A percentile compares a stretch with the other conserved stretches of the same genome.
Evolutionary conservation across 169 alveolate genomes (phyloP).

Genomic region (Eimeria nieschulzi): DNA sequence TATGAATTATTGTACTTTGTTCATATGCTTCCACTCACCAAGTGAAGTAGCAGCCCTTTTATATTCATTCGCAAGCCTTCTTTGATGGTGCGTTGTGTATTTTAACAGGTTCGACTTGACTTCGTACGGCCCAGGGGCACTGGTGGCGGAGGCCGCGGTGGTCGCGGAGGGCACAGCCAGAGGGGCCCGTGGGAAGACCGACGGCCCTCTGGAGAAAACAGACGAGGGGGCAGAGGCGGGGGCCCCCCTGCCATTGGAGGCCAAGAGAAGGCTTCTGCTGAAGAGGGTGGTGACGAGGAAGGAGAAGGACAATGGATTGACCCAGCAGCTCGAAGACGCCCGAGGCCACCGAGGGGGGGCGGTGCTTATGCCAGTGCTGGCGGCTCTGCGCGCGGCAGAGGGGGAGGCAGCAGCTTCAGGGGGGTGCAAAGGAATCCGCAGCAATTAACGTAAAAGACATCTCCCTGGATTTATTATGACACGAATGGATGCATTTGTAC

Average conservation of each 20-base stretch:
- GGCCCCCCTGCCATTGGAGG: not conserved
- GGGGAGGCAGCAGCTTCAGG: not conserved
- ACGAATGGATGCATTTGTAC: too few relatives aligned
- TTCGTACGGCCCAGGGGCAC: slow-evolving; percentile 45
- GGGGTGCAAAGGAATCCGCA: not conserved
- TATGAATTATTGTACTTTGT: too few relatives aligned
- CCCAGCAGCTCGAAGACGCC: slow-evolving; percentile 5
- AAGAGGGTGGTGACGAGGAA: slow-evolving; percentile 25
- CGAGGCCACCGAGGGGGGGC: not conserved
- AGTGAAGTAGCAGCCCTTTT: not conserved
- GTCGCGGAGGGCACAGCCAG: slow-evolving; percentile 13
- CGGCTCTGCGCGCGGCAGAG: slow-evolving; percentile 18
- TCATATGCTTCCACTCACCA: too few relatives aligned
- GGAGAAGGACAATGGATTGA: slow-evolving; percentile 46
- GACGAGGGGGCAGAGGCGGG: slow-evolving; percentile 49
- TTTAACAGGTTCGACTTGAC: slow-evolving; percentile 44
- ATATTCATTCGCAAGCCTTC: not conserved
- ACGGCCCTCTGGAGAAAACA: slow-evolving; percentile 1
- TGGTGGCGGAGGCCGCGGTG: slow-evolving; percentile 47
- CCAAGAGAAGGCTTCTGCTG: not conserved
- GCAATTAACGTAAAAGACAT: too few relatives aligned
- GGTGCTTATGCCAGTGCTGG: not conserved
- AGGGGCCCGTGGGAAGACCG: not conserved
- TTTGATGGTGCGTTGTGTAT: not conserved
- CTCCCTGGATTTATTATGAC: too few relatives aligned